Evolutionary conservation across 345 rosid genomes (phyloP).

Genomic region (Ceriops zippeliana): DNA sequence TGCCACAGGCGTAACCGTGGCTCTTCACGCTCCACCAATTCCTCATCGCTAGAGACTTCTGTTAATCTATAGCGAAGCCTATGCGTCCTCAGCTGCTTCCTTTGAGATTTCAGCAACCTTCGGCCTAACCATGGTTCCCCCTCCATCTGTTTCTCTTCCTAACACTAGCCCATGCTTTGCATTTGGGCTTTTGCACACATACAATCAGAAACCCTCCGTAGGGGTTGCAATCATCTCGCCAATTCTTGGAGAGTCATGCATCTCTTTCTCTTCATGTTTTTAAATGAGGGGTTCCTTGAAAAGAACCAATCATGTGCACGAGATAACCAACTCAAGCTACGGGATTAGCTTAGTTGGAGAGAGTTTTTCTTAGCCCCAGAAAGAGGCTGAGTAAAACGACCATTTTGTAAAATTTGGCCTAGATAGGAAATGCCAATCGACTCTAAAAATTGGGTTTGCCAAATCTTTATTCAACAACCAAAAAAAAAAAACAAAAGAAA

Average conservation of each 20-base stretch:
- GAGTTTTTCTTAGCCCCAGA: slow-evolving; percentile 17
- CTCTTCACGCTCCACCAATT: slow-evolving; percentile 52
- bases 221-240: slow-evolving; percentile 45
- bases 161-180: slow-evolving; percentile 43
- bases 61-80: slow-evolving; percentile 14
- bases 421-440: slow-evolving; percentile 68
- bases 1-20: slow-evolving; percentile 88
- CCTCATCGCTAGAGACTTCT: slow-evolving; percentile 56
- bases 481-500: background rate
- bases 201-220: slow-evolving; percentile 40
- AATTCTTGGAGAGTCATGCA: slow-evolving; percentile 29
- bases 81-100: slow-evolving; percentile 25
- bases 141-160: slow-evolving; percentile 24
- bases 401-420: slow-evolving; percentile 43
- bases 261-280: slow-evolving; percentile 19
- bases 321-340: slow-evolving; percentile 35
- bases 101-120: slow-evolving; percentile 47
- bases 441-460: slow-evolving; percentile 43
- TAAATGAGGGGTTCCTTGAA: slow-evolving; percentile 41
- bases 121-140: slow-evolving; percentile 87
- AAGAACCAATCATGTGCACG: slow-evolving; percentile 36
- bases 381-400: slow-evolving; percentile 27
- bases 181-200: slow-evolving; percentile 46
- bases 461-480: slow-evolving; percentile 38
- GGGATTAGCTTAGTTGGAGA: slow-evolving; percentile 41